Percentiles rank a stretch among this genome's conserved stretches.
These are phyloP conservation scores for Trichoderma sp. DNA, from an alignment of 2,329 filamentous ascomycete species.

Conservation along the genomic window DNA sequence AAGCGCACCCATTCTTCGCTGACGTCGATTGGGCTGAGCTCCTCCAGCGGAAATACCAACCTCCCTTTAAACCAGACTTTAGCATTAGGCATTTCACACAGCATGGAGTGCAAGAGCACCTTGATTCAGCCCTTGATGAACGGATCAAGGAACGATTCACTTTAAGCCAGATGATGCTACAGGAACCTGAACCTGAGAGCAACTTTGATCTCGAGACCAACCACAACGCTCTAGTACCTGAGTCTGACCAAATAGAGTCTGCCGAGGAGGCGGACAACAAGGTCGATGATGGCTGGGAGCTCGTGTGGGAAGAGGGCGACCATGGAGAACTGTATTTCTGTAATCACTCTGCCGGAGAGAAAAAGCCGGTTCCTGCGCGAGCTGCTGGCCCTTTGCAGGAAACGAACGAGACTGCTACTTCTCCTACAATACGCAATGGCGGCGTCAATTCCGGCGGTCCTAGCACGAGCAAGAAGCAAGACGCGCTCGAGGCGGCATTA, in stretches of 20 bases:
- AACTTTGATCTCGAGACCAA: background rate
- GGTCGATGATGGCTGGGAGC: background rate
- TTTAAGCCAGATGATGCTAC: background rate
- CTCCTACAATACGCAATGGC: background rate
- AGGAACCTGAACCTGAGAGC: background rate
- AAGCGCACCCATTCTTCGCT: conserved; percentile 11
- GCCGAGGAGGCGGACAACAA: background rate
- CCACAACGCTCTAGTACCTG: background rate
- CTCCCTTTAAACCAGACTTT: conserved; percentile 9
- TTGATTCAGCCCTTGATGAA: background rate
- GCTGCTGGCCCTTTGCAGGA: background rate
- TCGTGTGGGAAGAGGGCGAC: background rate
- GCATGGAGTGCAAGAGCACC: background rate
- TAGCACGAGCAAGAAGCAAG: conserved; percentile 1
- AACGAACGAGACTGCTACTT: background rate
- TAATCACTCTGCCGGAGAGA: background rate
- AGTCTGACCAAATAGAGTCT: background rate
- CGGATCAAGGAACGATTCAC: background rate
- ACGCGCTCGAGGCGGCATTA: conserved; percentile 6
- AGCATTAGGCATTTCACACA: background rate
- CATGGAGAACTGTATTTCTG: background rate
- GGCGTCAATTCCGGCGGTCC: background rate
- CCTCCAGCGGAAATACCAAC: background rate
- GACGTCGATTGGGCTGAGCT: conserved; percentile 8
- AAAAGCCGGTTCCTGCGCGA: background rate